Evolutionary conservation across 768 basidiomycete genomes (phyloP).

Genomic region (Suillus occidentalis): DNA sequence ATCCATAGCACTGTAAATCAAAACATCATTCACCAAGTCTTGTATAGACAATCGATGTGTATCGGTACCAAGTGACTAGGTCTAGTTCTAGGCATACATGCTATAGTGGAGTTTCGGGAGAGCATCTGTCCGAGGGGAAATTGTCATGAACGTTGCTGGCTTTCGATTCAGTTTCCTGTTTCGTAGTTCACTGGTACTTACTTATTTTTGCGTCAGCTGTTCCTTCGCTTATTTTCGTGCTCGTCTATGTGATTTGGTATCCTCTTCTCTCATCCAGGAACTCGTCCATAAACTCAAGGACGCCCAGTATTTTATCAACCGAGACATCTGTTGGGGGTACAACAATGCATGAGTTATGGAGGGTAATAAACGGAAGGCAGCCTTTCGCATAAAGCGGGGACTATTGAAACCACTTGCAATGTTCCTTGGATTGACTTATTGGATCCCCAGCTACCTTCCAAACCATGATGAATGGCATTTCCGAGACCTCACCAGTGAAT

Average conservation of each 20-base stretch:
- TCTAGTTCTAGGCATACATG: too few relatives aligned
- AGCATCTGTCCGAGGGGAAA: too few relatives aligned
- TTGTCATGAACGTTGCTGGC: background rate
- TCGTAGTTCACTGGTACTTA: too few relatives aligned
- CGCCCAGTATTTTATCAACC: conserved; percentile 25
- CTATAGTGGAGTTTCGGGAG: too few relatives aligned
- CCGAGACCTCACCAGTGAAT: background rate
- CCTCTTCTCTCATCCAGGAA: conserved; percentile 24
- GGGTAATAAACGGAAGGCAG: conserved; percentile 34
- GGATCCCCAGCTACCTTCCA: background rate
- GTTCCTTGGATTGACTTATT: background rate
- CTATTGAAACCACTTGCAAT: background rate
- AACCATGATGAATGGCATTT: background rate
- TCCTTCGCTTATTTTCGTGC: too few relatives aligned
- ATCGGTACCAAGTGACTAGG: too few relatives aligned
- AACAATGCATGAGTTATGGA: conserved; percentile 30
- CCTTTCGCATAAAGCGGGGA: conserved; percentile 9
- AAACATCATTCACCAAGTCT: too few relatives aligned
- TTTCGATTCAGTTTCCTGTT: too few relatives aligned
- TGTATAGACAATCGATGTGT: too few relatives aligned
- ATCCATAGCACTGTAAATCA: too few relatives aligned
- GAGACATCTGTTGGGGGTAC: conserved; percentile 34
- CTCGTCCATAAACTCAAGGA: conserved; percentile 22
- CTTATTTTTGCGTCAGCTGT: too few relatives aligned
- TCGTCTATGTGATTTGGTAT: conserved; percentile 10